Evolutionary conservation across 306 rosid species (phyloP), one percentile per base, ranked within the genome.

Genomic region (Prunus davidiana): DNA sequence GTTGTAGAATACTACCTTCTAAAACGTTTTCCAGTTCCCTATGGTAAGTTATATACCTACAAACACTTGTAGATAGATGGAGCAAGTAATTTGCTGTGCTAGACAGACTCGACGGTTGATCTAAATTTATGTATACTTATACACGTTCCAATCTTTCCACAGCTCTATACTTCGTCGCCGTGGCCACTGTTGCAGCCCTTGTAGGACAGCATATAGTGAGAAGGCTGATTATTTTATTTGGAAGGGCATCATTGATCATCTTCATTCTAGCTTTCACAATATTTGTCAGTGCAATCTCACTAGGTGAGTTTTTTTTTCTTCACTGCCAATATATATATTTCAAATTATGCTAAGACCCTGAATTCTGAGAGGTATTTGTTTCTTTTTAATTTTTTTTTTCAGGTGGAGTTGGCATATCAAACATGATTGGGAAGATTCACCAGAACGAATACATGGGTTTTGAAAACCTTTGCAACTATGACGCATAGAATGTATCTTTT

Each of bases 391-490:
- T 65, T 49, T 20, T 3, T 64, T 74, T 83, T 67, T 34, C 73
- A 93, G 98, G 98, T 63, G 98, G 98, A 66, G 92, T 94, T 38
- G 97, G 98, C 64, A 84, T 94, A 65, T 74, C 80, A 82, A 84
- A 87, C 69, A 86, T 88, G 89, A 66, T 92, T 25, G 64, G 64
- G 46, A 88, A 86, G 89, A 83, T 90, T 55, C 34, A 79, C 43
- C 81, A 19, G 55, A 55, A 88, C 15, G 95, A 87, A 34, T 92
- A 92, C 71, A 92, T 94, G 98, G 98, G 98, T 57, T 94, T 92
- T 55, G 93, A 89, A 79, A 80, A 92, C 78, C 86, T 94, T 46
- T 94, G 98, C 97, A 90, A 84, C 51, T 87, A 90, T 5, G 77
- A 73, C 0, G 80, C 63, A 51, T 87, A 80, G 69, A 73, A 18